Evolutionary conservation across 2,329 filamentous ascomycete genomes (phyloP), one percentile per base, ranked within the genome.

Genomic region (Xylaria sp.): DNA sequence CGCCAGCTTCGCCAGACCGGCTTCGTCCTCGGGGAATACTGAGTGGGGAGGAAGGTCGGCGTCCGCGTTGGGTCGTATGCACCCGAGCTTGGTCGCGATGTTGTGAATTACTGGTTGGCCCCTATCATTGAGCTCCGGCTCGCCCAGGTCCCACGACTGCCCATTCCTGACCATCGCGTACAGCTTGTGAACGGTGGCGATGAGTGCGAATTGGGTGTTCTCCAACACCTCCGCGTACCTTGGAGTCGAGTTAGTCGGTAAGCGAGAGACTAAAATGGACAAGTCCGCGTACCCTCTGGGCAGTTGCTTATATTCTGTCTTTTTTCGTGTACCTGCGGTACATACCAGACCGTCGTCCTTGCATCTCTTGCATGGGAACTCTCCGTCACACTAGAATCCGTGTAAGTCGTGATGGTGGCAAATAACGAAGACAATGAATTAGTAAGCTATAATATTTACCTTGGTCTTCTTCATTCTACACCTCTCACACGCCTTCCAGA

Each of bases 381-480:
- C 83, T 57, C 84, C 84, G 60, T 87, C 83, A 65, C 84, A 87
- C 83, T 86, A 34, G 5, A 20, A 44, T 45, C 47, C 51, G 48
- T 65, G 46, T 47, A n/a, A 56, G 44, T 20, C 24, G 21, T 17
- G 20, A 60, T 29, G 44, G 40, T 39, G 18, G 17, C 17, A 57
- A 26, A 34, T 13, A 13, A 34, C 5, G 16, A 13, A 52, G 39
- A 39, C n/a, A n/a, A n/a, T 29, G n/a, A 39, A 29, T 21, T 50
- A 34, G 37, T 40, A 56, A 29, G 21, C 56, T 45, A n/a, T n/a
- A n/a, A n/a, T n/a, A 54, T 57, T 39, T 71, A 84, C 83, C 83
- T 87, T 87, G 49, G 84, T 87, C 76, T 87, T 87, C 77, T 87
- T 87, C 82, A 86, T 86, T 60, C 84, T 75, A 74, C 84, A 87